A percentile compares a stretch with the other conserved stretches of the same genome.
phyloP scores from a whole-genome alignment of 225 moss, liverwort and hornwort species.

The Thuidium tamariscinum region DNA sequence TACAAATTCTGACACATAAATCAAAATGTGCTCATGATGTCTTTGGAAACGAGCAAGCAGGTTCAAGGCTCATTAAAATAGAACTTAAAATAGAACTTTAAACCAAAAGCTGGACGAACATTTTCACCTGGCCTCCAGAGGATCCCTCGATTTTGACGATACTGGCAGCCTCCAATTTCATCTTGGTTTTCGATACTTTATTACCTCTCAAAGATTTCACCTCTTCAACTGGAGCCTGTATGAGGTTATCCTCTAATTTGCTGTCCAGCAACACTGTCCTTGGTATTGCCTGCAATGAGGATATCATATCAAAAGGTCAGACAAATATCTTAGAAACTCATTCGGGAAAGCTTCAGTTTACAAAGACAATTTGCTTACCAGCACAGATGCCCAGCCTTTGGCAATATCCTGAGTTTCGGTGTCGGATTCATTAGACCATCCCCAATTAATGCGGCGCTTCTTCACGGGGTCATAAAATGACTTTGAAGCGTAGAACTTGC shows the following conservation, averaged over 20 bases:
- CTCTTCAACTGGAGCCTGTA: conserved; percentile 67
- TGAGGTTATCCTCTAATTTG: conserved; percentile 28
- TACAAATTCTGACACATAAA: not conserved
- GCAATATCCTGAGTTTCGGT: conserved; percentile 33
- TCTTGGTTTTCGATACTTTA: not conserved
- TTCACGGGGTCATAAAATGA: conserved; percentile 48
- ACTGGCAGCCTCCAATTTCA: conserved; percentile 26
- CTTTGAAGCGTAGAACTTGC: conserved; percentile 73
- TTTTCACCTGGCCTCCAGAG: conserved; percentile 55
- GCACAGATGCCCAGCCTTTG: conserved; percentile 70
- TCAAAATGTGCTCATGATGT: not conserved
- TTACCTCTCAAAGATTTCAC: conserved; percentile 32
- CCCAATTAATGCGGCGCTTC: conserved; percentile 57
- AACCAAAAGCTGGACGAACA: not conserved
- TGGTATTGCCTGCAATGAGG: conserved; percentile 44
- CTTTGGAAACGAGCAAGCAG: not conserved
- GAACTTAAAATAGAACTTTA: not conserved
- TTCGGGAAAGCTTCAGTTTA: not conserved
- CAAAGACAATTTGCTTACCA: not conserved
- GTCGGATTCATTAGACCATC: conserved; percentile 70
- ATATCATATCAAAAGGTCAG: not conserved
- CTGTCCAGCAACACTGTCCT: conserved; percentile 52
- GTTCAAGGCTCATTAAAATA: not conserved
- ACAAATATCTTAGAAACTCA: not conserved
- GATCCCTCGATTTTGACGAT: conserved; percentile 47